Evolutionary conservation across 2,329 filamentous ascomycete species (phyloP), one percentile per base, ranked within the genome.

Genomic region (Pseudohalonectria lignicola): DNA sequence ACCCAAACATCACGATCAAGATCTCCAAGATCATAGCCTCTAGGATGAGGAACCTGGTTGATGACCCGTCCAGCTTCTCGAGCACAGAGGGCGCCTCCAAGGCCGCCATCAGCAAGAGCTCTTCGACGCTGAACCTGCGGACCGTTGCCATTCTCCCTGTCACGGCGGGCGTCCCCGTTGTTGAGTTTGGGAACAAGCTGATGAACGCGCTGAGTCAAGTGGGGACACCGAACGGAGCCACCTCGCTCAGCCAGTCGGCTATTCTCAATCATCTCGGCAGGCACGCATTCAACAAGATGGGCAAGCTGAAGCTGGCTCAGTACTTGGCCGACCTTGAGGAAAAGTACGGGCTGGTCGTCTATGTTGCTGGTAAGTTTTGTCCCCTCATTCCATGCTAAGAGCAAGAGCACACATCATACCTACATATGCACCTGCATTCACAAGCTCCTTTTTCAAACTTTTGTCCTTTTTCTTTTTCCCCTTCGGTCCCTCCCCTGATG

Each of bases 1-100:
- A 98, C 53, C 92, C 92, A 5, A 93, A 87, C 31, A 98, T 98
- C 52, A 96, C 92, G 0, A 96, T 98, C 57, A 95, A 96, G 59
- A 94, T 98, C 20, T 96, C 92, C 2, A 98, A 96, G 59, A 92
- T 98, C 48, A 95, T 98, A 50, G 92, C 92, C 0, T 87, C 88
- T 26, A 79, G 92, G 3, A 96, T 98, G 92, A 74, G 90, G 43
- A 76, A 85, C 31, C 63, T 95, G 29, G 76, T 96, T 16, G 86
- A 96, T 49, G 82, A 88, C 49, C 84, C 86, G 2, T 63, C 85
- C 13, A 72, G 76, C 26, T 71, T 81, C 29, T 69, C 78, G 38
- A 69, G 71, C 8, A 76, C 76, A 42, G 82, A 90, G 37, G 64
- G 64, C 33, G 66, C 70, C 5, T 17, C 31, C n/a, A 38, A 38